Conservation (phyloP, 805 yeast genomes). For the Kodamaea fukazawae region DNA sequence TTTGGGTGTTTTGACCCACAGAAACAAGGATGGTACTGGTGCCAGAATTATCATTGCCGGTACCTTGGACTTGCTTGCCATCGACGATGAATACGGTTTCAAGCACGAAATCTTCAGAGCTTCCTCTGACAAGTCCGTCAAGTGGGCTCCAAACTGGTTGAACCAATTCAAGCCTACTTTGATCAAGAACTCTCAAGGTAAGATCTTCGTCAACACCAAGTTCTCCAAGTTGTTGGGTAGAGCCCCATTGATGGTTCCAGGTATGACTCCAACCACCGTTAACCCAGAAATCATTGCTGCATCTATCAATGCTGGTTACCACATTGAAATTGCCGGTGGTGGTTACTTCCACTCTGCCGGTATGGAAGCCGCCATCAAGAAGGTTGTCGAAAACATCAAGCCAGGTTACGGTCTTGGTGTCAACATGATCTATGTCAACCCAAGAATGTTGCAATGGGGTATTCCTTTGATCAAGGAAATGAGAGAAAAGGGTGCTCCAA, state of each 20-base stretch:
- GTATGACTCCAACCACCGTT: constrained; percentile 99
- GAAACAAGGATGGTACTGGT: constrained; percentile 99
- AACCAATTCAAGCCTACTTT: constrained; percentile 83
- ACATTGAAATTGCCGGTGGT: constrained; percentile 98
- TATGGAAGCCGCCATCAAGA: constrained; percentile 73
- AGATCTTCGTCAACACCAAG: constrained; percentile 87
- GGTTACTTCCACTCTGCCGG: constrained; percentile 80
- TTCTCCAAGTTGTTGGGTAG: constrained; percentile 88
- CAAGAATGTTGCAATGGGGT: constrained; percentile 98
- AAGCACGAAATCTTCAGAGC: constrained; percentile 91
- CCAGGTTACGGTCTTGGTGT: constrained; percentile 92
- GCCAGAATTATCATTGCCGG: constrained; percentile 93
- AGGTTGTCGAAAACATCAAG: constrained; percentile 60
- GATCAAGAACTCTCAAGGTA: constrained; percentile 67
- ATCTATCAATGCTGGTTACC: constrained; percentile 93
- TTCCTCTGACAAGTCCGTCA: constrained; percentile 53
- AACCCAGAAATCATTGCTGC: constrained; percentile 93
- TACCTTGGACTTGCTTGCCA: constrained; percentile 61
- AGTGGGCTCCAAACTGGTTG: constrained; percentile 89
- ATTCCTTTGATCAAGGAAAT: constrained; percentile 89
- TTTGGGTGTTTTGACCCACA: constrained; percentile 90
- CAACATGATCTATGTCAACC: constrained; percentile 93
- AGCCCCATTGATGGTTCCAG: constrained; percentile 97
- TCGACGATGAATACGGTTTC: constrained; percentile 87
- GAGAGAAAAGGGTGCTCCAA: constrained; percentile 90